These are phyloP conservation scores for Aspergillus sp. DNA, from an alignment of 2,329 filamentous ascomycete species.

Conservation along the genomic window DNA sequence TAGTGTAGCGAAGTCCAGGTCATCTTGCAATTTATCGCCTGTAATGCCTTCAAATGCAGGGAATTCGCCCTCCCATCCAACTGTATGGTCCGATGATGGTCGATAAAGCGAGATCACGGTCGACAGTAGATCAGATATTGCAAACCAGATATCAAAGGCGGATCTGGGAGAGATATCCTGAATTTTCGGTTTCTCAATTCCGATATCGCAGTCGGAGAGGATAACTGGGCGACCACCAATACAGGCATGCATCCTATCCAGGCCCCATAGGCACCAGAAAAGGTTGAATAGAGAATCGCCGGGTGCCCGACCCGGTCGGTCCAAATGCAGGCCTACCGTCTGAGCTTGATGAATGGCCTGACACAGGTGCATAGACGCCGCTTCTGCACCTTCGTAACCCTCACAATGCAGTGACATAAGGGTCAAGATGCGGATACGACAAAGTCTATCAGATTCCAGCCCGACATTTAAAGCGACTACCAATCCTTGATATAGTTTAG, in stretches of 20 bases:
- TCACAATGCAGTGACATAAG: conserved; percentile 46
- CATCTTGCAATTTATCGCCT: conserved; percentile 27
- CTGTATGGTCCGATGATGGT: conserved; percentile 35
- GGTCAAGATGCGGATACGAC: conserved; percentile 41
- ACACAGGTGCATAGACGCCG: conserved; percentile 43
- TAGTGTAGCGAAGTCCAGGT: conserved; percentile 34
- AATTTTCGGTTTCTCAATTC: conserved; percentile 33
- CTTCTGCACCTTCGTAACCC: conserved; percentile 43
- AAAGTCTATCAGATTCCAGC: conserved; percentile 40
- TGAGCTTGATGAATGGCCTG: conserved; percentile 46
- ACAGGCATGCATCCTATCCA: conserved; percentile 47
- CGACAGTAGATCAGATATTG: conserved; percentile 40
- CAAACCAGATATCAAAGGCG: conserved; percentile 42
- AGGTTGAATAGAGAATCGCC: conserved; percentile 34
- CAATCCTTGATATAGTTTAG: conserved; percentile 41
- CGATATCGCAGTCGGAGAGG: conserved; percentile 44
- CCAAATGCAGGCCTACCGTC: conserved; percentile 42
- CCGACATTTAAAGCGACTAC: conserved; percentile 41
- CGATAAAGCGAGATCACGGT: conserved; percentile 45
- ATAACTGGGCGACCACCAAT: conserved; percentile 44
- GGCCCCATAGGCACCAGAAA: conserved; percentile 46
- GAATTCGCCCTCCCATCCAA: conserved; percentile 43
- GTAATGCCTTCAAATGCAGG: conserved; percentile 41
- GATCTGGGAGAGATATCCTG: conserved; percentile 17
- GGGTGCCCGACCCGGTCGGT: conserved; percentile 35